Evolutionary conservation across 2,329 filamentous ascomycete genomes (phyloP).

Genomic region (Sporothrix brunneoviolacea): DNA sequence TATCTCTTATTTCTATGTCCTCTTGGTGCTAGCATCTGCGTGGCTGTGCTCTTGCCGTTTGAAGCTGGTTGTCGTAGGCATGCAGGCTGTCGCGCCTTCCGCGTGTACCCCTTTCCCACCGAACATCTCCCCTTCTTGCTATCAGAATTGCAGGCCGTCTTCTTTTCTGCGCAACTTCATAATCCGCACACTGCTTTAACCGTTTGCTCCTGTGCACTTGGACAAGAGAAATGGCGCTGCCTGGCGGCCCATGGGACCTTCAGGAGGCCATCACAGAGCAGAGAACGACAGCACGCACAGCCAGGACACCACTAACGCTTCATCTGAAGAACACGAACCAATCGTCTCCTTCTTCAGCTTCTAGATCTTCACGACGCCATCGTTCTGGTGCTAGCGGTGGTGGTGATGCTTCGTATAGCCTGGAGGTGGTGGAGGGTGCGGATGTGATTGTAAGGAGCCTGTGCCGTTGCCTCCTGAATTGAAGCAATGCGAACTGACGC

Average conservation of each 20-base stretch:
- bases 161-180: no score
- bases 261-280: constrained; percentile 19
- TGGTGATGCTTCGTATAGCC: neutral
- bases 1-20: no score
- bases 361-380: neutral
- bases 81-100: neutral
- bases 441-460: constrained; percentile 10
- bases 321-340: neutral
- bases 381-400: neutral
- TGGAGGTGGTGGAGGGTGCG: neutral
- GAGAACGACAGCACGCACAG: constrained; percentile 1
- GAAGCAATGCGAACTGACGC: no score
- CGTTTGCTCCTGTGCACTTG: no score
- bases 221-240: neutral
- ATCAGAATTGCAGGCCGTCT: no score
- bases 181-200: no score
- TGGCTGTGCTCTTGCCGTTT: no score
- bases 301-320: constrained; percentile 1
- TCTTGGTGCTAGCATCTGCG: no score
- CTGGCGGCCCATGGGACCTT: constrained; percentile 13
- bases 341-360: neutral
- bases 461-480: no score
- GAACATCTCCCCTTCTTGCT: neutral
- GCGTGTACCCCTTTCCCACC: neutral
- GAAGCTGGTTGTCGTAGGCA: no score